phyloP scores from a whole-genome alignment of 2,329 filamentous ascomycete species.

The Pseudogymnoascus sp. region DNA sequence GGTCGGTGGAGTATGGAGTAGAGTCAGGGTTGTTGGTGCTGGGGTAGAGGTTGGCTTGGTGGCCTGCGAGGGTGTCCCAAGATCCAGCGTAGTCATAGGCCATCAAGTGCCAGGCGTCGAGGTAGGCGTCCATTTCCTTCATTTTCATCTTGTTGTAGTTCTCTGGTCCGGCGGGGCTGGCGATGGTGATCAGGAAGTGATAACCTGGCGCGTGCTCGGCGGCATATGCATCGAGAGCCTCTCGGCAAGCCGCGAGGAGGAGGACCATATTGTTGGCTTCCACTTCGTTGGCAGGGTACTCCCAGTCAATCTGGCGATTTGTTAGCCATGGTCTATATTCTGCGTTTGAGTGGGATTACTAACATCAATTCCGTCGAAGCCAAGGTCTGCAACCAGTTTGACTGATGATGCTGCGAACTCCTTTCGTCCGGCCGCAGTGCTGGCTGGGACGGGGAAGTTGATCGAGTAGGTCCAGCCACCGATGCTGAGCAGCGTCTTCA shows the following conservation, averaged over 20 bases:
- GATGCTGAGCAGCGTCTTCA: conserved; percentile 70
- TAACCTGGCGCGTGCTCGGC: conserved; percentile 36
- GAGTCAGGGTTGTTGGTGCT: conserved; percentile 42
- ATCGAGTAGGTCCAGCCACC: conserved; percentile 77
- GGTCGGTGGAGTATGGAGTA: conserved; percentile 63
- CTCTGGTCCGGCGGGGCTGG: conserved; percentile 39
- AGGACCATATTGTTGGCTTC: conserved; percentile 27
- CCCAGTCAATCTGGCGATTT: conserved; percentile 17
- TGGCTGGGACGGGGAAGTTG: conserved; percentile 62
- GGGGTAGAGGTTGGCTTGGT: conserved; percentile 63
- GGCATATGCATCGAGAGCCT: conserved; percentile 42
- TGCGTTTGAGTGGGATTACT: background rate
- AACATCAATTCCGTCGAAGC: conserved; percentile 43
- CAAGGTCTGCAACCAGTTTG: conserved; percentile 62
- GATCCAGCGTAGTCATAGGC: conserved; percentile 62
- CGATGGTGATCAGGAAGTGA: conserved; percentile 47
- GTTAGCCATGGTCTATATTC: background rate
- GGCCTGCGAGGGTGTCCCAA: conserved; percentile 56
- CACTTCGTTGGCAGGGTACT: conserved; percentile 19
- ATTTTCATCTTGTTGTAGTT: conserved; percentile 43
- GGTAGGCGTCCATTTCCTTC: conserved; percentile 34
- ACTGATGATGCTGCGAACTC: conserved; percentile 65
- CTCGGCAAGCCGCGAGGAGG: conserved; percentile 23
- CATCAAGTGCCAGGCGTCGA: conserved; percentile 58
- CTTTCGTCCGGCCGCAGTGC: conserved; percentile 50